Percentiles rank a stretch among this genome's conserved stretches.
phyloP scores from a whole-genome alignment of 2,329 filamentous ascomycete species.

The Clonostachys rosea region DNA sequence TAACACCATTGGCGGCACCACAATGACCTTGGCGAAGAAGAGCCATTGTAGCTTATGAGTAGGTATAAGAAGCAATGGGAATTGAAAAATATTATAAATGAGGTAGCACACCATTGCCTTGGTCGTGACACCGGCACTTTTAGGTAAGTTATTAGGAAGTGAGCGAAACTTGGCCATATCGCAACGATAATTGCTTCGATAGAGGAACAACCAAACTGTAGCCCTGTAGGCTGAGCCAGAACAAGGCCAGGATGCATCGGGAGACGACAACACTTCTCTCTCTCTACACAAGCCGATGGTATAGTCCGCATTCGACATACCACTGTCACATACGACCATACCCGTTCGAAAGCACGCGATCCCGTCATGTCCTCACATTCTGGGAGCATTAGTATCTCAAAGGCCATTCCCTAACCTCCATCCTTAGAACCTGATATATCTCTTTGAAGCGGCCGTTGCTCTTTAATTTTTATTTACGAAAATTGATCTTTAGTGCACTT shows the following conservation, averaged over 20 bases:
- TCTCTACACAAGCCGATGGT: too few relatives aligned
- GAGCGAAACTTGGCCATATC: constrained; percentile 25
- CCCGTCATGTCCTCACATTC: too few relatives aligned
- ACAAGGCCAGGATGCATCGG: constrained; percentile 19
- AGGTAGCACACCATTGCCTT: constrained; percentile 35
- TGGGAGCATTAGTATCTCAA: too few relatives aligned
- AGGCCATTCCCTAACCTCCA: too few relatives aligned
- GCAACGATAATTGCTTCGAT: constrained; percentile 21
- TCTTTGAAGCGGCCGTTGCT: too few relatives aligned
- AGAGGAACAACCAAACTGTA: constrained; percentile 21
- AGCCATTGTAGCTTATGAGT: constrained; percentile 26
- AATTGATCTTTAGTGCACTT: too few relatives aligned
- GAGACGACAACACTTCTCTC: constrained; percentile 13
- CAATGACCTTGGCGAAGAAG: constrained; percentile 24
- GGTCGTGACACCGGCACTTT: constrained; percentile 11
- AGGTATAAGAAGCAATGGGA: constrained; percentile 29
- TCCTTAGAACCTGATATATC: too few relatives aligned
- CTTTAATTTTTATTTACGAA: too few relatives aligned
- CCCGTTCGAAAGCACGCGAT: too few relatives aligned
- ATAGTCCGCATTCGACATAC: too few relatives aligned
- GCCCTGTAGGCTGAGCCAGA: constrained; percentile 20
- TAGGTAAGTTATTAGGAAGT: constrained; percentile 16
- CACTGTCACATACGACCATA: too few relatives aligned
- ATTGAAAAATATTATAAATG: constrained; percentile 41
- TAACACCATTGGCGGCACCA: constrained; percentile 8